These are phyloP conservation scores for Sapria himalayana DNA, from an alignment of 345 rosid species.

Conservation along the genomic window DNA sequence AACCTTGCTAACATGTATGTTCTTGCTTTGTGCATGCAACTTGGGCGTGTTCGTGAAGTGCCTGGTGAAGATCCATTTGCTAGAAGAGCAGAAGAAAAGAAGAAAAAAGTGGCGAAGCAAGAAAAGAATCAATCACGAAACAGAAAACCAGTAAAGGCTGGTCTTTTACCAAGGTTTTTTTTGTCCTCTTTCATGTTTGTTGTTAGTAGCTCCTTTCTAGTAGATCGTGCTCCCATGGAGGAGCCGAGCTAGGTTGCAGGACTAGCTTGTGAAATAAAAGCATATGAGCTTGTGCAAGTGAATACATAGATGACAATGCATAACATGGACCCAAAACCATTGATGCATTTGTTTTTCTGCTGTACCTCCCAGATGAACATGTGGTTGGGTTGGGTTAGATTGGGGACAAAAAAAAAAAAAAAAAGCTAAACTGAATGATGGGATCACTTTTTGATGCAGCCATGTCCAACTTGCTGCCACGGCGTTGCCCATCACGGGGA, in stretches of 20 bases:
- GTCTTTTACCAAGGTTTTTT: conserved; percentile 71
- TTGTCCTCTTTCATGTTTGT: background rate
- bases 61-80: conserved; percentile 82
- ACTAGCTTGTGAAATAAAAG: no score
- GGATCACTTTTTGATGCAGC: no score
- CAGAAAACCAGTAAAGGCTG: conserved; percentile 49
- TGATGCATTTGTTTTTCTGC: no score
- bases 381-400: no score
- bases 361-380: no score
- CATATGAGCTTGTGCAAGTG: no score
- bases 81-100: conserved; percentile 51
- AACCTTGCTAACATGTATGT: background rate
- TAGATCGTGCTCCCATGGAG: no score
- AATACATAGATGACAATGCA: no score
- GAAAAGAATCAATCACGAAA: conserved; percentile 48
- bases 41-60: conserved; percentile 20
- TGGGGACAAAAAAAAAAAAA: background rate
- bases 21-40: background rate
- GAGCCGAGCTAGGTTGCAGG: no score
- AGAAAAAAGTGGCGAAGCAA: conserved; percentile 59
- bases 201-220: no score
- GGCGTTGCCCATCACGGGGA: conserved; percentile 71
- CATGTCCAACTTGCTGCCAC: conserved; percentile 81
- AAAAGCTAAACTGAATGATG: no score
- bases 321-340: no score